Base-by-base conservation (phyloP, 2,329 filamentous ascomycete species). In the Didymella sp. region DNA sequence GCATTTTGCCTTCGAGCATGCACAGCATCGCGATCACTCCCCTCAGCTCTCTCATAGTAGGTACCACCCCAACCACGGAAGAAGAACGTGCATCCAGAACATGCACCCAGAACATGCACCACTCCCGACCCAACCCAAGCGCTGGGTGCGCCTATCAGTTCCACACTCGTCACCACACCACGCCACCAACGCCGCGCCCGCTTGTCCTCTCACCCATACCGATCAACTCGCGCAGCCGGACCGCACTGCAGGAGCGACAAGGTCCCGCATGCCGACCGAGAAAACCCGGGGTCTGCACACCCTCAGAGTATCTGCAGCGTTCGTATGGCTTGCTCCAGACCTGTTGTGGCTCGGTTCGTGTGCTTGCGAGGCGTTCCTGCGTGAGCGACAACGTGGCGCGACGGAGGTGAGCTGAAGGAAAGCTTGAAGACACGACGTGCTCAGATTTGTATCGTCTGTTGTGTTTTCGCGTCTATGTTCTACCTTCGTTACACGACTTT, bases 371-470 rank as follows among this genome's bases (percentile, higher is more conserved):
- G 38, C 25, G 54, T 57, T 52, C 48, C 54, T 52, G 54, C 54
- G 54, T 57, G 54, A 38, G 38, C 48, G 31, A 38, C 11, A 42
- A 19, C 24, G 49, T 52, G 48, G 54, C 48, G 48, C 43, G 48
- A 24, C 11, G 25, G 31, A 25, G 12, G 19, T 11, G 19, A 57
- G 48, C 48, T 52, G 54, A 41, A 37, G 12, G 19, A 57, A 52
- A 57, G 54, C 54, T 52, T 57, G 44, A 40, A 41, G 42, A 8
- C 17, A 57, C 54, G 37, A 48, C 48, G 11, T 22, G 37, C 38
- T 49, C 24, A 38, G 48, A 48, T 31, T 31, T 2, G 24, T 33
- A 21, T 11, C 9, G 9, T 19, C 17, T 42, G 17, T 6, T 22
- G 27, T 31, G 17, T 12, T 13, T 33, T 24, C 24, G 11, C 21